A percentile compares a stretch with the other conserved stretches of the same genome.
Evolutionary conservation across 2,329 filamentous ascomycete species (phyloP).

Genomic region (Aspergillus sp.): DNA sequence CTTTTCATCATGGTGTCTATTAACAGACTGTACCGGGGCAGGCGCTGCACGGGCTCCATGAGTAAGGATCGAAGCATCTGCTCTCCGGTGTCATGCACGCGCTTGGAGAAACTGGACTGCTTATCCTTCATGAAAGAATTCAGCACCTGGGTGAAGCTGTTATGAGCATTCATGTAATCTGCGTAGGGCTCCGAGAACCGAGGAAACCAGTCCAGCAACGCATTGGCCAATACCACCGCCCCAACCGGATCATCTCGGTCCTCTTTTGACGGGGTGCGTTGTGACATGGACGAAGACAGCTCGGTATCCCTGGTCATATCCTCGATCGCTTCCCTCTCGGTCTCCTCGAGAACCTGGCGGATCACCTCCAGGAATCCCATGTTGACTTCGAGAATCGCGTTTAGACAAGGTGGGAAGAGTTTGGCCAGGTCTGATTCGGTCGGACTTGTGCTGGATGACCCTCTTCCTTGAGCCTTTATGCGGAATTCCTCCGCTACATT

Average conservation of each 20-base stretch:
- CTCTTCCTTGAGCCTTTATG: constrained; percentile 61
- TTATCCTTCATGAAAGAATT: constrained; percentile 73
- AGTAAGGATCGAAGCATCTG: constrained; percentile 86
- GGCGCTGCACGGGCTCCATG: constrained; percentile 92
- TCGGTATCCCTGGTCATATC: constrained; percentile 67
- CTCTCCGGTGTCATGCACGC: constrained; percentile 80
- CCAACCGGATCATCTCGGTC: constrained; percentile 75
- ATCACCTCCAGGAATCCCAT: constrained; percentile 75
- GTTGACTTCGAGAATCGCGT: constrained; percentile 79
- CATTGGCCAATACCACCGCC: constrained; percentile 71
- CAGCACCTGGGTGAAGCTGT: constrained; percentile 78
- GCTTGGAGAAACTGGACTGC: constrained; percentile 77
- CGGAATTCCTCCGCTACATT: constrained; percentile 79
- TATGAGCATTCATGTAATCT: constrained; percentile 88
- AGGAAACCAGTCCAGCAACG: constrained; percentile 89
- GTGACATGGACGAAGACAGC: constrained; percentile 47
- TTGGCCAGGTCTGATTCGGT: constrained; percentile 69
- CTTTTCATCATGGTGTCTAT: constrained; percentile 93
- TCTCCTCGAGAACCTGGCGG: constrained; percentile 73
- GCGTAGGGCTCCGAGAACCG: constrained; percentile 88
- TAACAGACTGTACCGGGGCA: constrained; percentile 91
- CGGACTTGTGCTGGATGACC: constrained; percentile 65
- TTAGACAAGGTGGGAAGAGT: constrained; percentile 78
- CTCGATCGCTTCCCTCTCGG: constrained; percentile 73
- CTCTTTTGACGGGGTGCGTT: constrained; percentile 46